A percentile compares a stretch with the other conserved stretches of the same genome.
These are phyloP conservation scores for Oryza nivara DNA, from an alignment of 176 grass and related monocot species.

Conservation along the genomic window DNA sequence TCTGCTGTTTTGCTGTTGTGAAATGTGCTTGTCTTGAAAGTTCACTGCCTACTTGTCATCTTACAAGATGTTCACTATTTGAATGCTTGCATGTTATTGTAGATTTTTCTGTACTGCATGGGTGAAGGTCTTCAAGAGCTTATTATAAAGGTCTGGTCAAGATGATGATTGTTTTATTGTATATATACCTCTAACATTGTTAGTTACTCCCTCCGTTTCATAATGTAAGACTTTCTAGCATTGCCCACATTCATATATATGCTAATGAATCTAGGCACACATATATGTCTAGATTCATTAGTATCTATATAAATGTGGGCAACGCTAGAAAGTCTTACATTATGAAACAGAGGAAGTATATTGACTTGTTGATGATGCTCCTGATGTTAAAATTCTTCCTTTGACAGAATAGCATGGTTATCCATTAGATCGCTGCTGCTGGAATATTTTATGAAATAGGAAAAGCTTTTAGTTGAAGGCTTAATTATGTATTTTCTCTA, in stretches of 20 bases:
- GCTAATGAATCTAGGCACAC: no score
- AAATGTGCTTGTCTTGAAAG: not conserved
- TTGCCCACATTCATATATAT: no score
- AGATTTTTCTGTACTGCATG: conserved; percentile 25
- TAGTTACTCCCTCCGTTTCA: not conserved
- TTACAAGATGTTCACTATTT: conserved; percentile 28
- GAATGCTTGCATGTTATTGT: conserved; percentile 17
- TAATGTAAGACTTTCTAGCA: no score
- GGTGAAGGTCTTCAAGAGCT: conserved; percentile 6
- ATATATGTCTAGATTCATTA: no score
- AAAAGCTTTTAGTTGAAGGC: not conserved
- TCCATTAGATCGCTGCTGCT: conserved; percentile 16
- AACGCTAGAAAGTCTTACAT: no score
- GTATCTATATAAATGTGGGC: no score
- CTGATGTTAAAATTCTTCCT: conserved; percentile 33
- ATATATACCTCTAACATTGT: not conserved
- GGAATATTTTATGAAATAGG: conserved; percentile 16
- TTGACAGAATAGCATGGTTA: conserved; percentile 43
- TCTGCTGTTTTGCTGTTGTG: not conserved
- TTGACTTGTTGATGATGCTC: not conserved
- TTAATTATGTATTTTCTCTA: conserved; percentile 22
- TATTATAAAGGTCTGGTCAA: conserved; percentile 34
- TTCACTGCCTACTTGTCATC: conserved; percentile 19
- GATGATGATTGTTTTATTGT: not conserved
- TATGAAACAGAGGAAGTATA: not conserved